Evolutionary conservation across 805 yeast genomes (phyloP).

Genomic region (Priceomyces fermenticarens): DNA sequence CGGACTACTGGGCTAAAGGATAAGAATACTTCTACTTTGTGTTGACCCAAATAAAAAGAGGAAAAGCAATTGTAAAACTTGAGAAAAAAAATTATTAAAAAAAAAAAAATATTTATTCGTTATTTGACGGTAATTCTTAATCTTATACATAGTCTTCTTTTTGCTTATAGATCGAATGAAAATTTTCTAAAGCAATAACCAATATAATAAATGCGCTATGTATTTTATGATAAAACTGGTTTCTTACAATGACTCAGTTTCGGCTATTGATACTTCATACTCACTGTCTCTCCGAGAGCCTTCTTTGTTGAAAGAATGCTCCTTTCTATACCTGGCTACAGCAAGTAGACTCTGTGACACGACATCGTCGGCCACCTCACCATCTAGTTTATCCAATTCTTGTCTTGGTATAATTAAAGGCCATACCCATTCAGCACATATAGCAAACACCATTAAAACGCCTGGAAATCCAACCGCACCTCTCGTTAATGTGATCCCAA

Average conservation of each 20-base stretch:
- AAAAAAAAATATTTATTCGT: constrained; percentile 4
- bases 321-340: constrained; percentile 3
- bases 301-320: neutral
- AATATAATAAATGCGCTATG: neutral
- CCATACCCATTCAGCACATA: constrained; percentile 58
- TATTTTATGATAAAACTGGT: neutral
- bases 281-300: neutral
- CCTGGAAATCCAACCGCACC: constrained; percentile 97
- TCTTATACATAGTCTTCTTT: constrained; percentile 4
- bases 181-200: constrained; percentile 1
- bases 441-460: constrained; percentile 67
- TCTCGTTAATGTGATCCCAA: constrained; percentile 77
- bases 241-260: constrained; percentile 1
- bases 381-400: constrained; percentile 65
- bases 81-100: constrained; percentile 1
- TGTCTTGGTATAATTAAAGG: constrained; percentile 58
- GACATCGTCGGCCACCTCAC: constrained; percentile 56
- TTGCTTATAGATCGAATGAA: constrained; percentile 2
- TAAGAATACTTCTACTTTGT: too few relatives aligned
- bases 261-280: constrained; percentile 1
- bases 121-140: constrained; percentile 1
- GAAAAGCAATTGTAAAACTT: too few relatives aligned
- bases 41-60: too few relatives aligned
- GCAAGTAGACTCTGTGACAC: constrained; percentile 46
- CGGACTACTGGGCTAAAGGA: too few relatives aligned